phyloP scores from a whole-genome alignment of 257 asterid genomes.

The Hygrophila difformis region DNA sequence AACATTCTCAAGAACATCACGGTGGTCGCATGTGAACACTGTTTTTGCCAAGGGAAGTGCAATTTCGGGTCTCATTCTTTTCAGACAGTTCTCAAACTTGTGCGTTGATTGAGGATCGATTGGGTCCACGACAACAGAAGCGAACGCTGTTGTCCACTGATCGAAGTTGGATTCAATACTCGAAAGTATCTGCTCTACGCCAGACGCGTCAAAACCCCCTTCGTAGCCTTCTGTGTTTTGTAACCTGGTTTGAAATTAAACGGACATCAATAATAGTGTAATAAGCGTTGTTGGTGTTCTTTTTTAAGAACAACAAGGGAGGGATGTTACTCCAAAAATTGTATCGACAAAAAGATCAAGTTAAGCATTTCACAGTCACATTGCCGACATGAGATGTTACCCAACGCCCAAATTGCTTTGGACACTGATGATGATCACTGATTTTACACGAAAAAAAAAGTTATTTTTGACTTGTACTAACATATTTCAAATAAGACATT shows the following conservation, averaged over 20 bases:
- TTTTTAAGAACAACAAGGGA: too few species aligned
- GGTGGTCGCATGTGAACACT: conserved; percentile 47
- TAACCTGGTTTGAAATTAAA: conserved; percentile 22
- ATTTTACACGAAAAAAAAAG: too few species aligned
- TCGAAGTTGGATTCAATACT: conserved; percentile 48
- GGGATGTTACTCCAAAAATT: too few species aligned
- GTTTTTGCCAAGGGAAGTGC: conserved; percentile 54
- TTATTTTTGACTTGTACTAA: too few species aligned
- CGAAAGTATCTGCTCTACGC: conserved; percentile 38
- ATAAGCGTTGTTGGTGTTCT: too few species aligned
- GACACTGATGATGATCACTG: too few species aligned
- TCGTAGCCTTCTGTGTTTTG: conserved; percentile 53
- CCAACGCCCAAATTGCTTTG: too few species aligned
- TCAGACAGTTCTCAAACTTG: conserved; percentile 34
- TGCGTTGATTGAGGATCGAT: conserved; percentile 35
- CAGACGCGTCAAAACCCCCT: conserved; percentile 56
- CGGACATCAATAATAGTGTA: too few species aligned
- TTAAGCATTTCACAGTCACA: too few species aligned
- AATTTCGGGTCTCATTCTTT: conserved; percentile 44
- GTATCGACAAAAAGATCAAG: too few species aligned
- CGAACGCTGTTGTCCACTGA: conserved; percentile 52
- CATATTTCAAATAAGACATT: too few species aligned
- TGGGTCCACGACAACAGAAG: conserved; percentile 41
- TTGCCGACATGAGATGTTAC: too few species aligned
- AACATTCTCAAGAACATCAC: conserved; percentile 45